Evolutionary conservation across 768 basidiomycete genomes (phyloP).

Genomic region (Ramaria sp.): DNA sequence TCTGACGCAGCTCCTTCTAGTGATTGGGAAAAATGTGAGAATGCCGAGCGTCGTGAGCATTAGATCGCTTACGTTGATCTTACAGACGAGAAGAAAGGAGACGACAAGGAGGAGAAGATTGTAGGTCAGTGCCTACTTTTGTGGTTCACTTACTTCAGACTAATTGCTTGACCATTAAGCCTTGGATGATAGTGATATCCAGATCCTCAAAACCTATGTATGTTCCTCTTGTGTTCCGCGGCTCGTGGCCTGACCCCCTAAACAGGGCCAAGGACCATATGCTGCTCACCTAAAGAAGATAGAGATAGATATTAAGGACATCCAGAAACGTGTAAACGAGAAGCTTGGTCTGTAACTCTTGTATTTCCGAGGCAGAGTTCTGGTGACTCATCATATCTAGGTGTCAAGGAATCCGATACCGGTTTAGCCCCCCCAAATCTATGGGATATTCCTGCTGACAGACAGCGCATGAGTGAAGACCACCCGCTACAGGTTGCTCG

Average conservation of each 20-base stretch:
- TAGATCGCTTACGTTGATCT: slow-evolving; percentile 10
- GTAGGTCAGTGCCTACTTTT: slow-evolving; percentile 39
- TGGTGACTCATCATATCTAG: slow-evolving; percentile 23
- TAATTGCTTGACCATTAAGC: slow-evolving; percentile 33
- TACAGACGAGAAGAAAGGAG: slow-evolving; percentile 74
- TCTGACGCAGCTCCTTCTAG: slow-evolving; percentile 30
- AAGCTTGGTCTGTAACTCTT: slow-evolving; percentile 60
- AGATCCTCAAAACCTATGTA: slow-evolving; percentile 98
- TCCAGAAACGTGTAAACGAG: slow-evolving; percentile 96
- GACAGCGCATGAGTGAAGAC: slow-evolving; percentile 82
- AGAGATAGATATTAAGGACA: slow-evolving; percentile 87
- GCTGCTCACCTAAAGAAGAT: slow-evolving; percentile 79
- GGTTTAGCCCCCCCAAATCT: slow-evolving; percentile 93
- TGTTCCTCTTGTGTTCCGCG: slow-evolving; percentile 16
- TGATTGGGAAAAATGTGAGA: slow-evolving; percentile 97
- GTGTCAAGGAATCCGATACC: slow-evolving; percentile 97
- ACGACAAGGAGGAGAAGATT: slow-evolving; percentile 93
- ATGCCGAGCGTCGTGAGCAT: neutral
- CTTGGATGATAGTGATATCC: slow-evolving; percentile 96
- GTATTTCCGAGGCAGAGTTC: neutral
- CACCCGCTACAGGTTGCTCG: slow-evolving; percentile 95
- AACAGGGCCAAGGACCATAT: slow-evolving; percentile 98
- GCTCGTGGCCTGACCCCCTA: slow-evolving; percentile 1
- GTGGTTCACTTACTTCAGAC: neutral
- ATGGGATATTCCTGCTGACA: slow-evolving; percentile 94